These are phyloP conservation scores for Solanum ossicruentum DNA, from an alignment of 257 asterid genomes.

Conservation along the genomic window DNA sequence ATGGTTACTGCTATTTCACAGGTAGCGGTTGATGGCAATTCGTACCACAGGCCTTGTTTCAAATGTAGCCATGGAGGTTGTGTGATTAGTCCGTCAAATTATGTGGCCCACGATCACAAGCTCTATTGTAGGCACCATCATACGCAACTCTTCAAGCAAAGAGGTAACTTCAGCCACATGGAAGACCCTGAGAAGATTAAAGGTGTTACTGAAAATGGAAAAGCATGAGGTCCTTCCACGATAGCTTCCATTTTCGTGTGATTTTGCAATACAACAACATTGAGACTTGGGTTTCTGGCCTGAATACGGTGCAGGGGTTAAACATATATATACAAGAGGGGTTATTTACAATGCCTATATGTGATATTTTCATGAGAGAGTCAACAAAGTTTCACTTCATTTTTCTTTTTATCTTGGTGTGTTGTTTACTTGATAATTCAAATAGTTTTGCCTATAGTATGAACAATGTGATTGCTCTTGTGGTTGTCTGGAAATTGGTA, in stretches of 20 bases:
- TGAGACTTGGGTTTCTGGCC: neutral
- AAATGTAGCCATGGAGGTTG: constrained; percentile 77
- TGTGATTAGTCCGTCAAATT: constrained; percentile 67
- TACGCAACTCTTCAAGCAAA: constrained; percentile 60
- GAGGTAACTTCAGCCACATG: constrained; percentile 67
- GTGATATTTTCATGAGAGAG: neutral
- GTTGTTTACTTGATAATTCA: neutral
- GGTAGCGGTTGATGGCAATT: constrained; percentile 73
- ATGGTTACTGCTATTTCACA: neutral
- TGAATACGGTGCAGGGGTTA: neutral
- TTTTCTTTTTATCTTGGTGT: neutral
- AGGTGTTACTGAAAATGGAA: constrained; percentile 14
- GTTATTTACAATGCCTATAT: neutral
- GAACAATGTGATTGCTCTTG: neutral
- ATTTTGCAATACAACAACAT: neutral
- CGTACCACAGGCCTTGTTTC: constrained; percentile 64
- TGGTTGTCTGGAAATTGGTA: neutral
- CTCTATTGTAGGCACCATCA: constrained; percentile 83
- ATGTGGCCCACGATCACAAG: constrained; percentile 54
- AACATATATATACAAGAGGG: neutral
- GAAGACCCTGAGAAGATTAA: constrained; percentile 26
- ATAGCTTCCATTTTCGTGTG: neutral
- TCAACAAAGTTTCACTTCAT: neutral
- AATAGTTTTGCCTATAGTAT: neutral
- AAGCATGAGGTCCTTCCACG: neutral